Percentiles rank a stretch among this genome's conserved stretches.
Conservation (phyloP, 495 filamentous ascomycete species). For the Collariella sp. region DNA sequence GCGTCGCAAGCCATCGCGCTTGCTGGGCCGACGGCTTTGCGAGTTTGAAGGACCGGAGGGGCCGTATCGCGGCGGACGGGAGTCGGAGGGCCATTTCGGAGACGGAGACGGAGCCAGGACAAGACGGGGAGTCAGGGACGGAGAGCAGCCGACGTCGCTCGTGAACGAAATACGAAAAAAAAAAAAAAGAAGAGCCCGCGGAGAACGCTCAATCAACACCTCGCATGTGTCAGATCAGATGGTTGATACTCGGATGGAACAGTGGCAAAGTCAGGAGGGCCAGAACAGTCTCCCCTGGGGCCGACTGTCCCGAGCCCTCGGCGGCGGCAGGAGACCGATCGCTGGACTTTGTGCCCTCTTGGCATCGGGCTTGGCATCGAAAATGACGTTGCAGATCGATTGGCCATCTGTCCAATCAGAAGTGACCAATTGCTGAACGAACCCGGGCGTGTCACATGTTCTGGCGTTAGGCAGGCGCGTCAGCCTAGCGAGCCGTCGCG, state of each 20-base stretch:
- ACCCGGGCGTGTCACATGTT: conserved; percentile 7
- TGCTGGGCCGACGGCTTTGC: conserved; percentile 25
- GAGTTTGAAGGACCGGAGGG: conserved; percentile 15
- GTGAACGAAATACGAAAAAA: neutral
- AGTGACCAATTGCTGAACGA: neutral
- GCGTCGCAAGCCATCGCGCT: conserved; percentile 52
- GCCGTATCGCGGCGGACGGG: conserved; percentile 27
- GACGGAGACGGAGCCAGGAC: neutral
- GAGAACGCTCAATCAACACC: neutral
- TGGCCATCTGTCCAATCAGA: conserved; percentile 8
- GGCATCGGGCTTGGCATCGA: neutral
- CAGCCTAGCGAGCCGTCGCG: conserved; percentile 5
- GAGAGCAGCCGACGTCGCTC: neutral
- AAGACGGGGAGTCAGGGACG: neutral
- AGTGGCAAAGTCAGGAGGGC: conserved; percentile 1
- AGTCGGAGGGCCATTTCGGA: conserved; percentile 41
- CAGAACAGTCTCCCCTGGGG: conserved; percentile 1
- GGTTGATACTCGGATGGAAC: neutral
- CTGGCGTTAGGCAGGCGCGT: conserved; percentile 25
- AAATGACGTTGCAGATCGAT: conserved; percentile 4
- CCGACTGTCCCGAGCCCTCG: neutral
- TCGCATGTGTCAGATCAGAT: neutral
- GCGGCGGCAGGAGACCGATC: neutral
- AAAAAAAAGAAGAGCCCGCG: neutral
- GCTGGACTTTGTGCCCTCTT: conserved; percentile 3